phyloP scores from a whole-genome alignment of 495 filamentous ascomycete genomes.

The Penicillium cinerascens region DNA sequence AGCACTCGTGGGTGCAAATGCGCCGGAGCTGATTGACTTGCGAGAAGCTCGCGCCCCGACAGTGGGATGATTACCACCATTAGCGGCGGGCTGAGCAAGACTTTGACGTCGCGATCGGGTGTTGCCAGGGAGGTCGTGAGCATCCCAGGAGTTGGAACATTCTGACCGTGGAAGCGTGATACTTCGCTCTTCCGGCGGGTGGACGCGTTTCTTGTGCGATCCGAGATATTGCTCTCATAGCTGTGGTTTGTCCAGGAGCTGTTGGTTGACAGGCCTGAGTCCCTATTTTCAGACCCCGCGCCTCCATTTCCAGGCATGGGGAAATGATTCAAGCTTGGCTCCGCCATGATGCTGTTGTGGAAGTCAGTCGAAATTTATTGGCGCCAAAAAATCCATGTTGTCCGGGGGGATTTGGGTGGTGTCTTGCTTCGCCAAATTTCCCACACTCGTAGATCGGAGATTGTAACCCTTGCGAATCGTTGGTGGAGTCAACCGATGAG shows the following conservation, averaged over 20 bases:
- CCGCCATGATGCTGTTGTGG: slow-evolving; percentile 79
- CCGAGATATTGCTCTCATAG: slow-evolving; percentile 28
- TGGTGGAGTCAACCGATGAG: slow-evolving; percentile 42
- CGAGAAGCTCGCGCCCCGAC: slow-evolving; percentile 58
- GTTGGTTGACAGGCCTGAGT: slow-evolving; percentile 18
- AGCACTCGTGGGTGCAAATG: slow-evolving; percentile 48
- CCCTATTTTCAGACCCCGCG: slow-evolving; percentile 24
- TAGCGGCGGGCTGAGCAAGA: slow-evolving; percentile 65
- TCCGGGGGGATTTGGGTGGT: slow-evolving; percentile 50
- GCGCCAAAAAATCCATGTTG: slow-evolving; percentile 70
- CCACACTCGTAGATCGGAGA: slow-evolving; percentile 43
- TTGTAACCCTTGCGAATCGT: slow-evolving; percentile 39
- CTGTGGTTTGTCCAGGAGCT: slow-evolving; percentile 33
- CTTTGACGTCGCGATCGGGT: slow-evolving; percentile 68
- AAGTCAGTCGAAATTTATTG: slow-evolving; percentile 95
- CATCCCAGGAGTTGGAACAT: slow-evolving; percentile 26
- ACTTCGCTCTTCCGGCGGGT: slow-evolving; percentile 42
- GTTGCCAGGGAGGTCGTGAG: slow-evolving; percentile 52
- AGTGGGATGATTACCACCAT: slow-evolving; percentile 28
- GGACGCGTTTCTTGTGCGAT: slow-evolving; percentile 34
- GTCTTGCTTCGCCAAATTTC: slow-evolving; percentile 35
- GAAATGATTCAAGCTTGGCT: slow-evolving; percentile 72
- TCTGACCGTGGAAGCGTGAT: slow-evolving; percentile 35
- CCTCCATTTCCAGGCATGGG: slow-evolving; percentile 56
- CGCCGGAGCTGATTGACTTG: slow-evolving; percentile 68